These are phyloP conservation scores for Saururus chinensis DNA, from an alignment of 164 flowering plant genomes.

Conservation along the genomic window DNA sequence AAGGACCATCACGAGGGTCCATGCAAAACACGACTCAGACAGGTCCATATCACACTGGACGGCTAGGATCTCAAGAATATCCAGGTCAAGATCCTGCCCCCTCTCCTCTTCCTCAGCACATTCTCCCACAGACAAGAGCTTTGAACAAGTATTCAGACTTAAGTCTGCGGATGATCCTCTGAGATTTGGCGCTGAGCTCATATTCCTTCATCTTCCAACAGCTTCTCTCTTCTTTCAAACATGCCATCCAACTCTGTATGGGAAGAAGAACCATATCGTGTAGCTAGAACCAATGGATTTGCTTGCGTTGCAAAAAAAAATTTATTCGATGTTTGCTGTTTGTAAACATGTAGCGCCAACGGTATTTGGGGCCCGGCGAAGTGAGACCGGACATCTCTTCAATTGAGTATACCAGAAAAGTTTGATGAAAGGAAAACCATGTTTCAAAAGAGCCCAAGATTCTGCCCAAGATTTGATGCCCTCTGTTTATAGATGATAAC, in stretches of 20 bases:
- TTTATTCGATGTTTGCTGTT: no score
- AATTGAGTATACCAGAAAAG: neutral
- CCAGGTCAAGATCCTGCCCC: constrained; percentile 4
- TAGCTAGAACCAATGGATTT: neutral
- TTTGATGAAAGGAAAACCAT: neutral
- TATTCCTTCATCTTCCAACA: neutral
- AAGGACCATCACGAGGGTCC: neutral
- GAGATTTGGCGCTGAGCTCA: neutral
- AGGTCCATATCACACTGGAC: neutral
- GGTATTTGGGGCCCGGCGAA: neutral
- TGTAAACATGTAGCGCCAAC: no score
- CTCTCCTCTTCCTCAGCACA: no score
- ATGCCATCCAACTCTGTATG: neutral
- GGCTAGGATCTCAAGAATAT: neutral
- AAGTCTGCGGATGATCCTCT: neutral
- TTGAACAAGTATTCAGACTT: no score
- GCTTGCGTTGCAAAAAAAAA: no score
- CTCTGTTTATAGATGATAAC: neutral
- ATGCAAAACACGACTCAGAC: neutral
- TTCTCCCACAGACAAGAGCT: no score
- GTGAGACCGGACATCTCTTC: neutral
- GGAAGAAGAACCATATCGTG: neutral
- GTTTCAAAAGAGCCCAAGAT: neutral
- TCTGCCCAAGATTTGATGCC: neutral
- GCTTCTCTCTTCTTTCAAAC: neutral